Evolutionary conservation across 805 yeast species (phyloP).

Genomic region (Candida michaelii): DNA sequence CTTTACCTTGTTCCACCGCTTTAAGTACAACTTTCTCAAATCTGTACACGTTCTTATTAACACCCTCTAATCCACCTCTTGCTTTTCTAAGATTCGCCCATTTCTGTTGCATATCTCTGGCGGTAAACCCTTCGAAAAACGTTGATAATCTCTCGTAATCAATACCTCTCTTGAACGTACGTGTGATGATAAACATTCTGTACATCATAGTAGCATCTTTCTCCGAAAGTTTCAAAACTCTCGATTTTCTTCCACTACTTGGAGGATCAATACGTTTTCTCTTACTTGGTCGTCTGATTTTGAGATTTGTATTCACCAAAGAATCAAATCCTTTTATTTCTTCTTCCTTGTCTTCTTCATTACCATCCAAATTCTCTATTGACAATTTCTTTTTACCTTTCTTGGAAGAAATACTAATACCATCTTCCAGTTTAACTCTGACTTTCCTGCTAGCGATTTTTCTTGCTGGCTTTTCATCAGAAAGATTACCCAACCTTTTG

Average conservation of each 20-base stretch:
- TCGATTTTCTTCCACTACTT: constrained; percentile 13
- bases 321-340: constrained; percentile 1
- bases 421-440: constrained; percentile 3
- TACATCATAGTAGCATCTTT: constrained; percentile 55
- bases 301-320: background rate
- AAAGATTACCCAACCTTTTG: constrained; percentile 21
- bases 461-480: background rate
- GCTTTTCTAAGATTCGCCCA: constrained; percentile 69
- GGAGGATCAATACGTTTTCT: constrained; percentile 9
- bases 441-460: constrained; percentile 5
- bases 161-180: constrained; percentile 58
- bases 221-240: constrained; percentile 30
- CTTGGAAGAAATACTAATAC: background rate
- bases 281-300: constrained; percentile 7
- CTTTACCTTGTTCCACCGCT: constrained; percentile 56
- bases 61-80: constrained; percentile 49
- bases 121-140: constrained; percentile 42
- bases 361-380: background rate
- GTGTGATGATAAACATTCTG: constrained; percentile 65
- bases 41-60: constrained; percentile 55
- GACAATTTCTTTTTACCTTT: background rate
- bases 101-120: constrained; percentile 52
- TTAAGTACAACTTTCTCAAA: constrained; percentile 68
- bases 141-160: constrained; percentile 63
- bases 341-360: constrained; percentile 6